These are phyloP conservation scores for Neurospora africana DNA, from an alignment of 495 filamentous ascomycete genomes.

Conservation along the genomic window DNA sequence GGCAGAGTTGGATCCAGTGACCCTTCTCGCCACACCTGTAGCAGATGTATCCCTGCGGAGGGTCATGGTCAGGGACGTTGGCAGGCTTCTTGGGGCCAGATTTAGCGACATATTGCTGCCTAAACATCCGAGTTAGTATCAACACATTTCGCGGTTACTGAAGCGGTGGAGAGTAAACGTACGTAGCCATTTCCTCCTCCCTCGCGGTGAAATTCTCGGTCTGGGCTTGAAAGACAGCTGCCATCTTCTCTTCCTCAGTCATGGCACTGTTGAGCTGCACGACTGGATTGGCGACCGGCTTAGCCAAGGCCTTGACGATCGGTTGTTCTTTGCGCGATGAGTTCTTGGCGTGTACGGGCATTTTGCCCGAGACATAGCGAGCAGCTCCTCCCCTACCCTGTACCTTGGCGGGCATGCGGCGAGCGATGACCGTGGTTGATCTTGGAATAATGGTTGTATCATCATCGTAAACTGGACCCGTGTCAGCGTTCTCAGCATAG, in stretches of 20 bases:
- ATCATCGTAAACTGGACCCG: conserved; percentile 74
- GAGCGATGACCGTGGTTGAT: conserved; percentile 85
- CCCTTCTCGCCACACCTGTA: conserved; percentile 98
- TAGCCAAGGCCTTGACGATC: conserved; percentile 40
- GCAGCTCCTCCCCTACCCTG: conserved; percentile 79
- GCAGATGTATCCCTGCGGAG: conserved; percentile 88
- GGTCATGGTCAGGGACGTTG: conserved; percentile 80
- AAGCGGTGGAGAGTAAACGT: conserved; percentile 30
- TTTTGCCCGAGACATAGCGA: conserved; percentile 93
- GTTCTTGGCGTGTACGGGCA: conserved; percentile 82
- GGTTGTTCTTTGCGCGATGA: conserved; percentile 54
- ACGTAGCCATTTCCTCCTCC: conserved; percentile 89
- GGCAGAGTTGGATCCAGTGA: conserved; percentile 95
- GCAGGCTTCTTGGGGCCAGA: conserved; percentile 48
- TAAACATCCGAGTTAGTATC: conserved; percentile 29
- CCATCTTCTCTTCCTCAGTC: conserved; percentile 85
- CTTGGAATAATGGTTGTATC: conserved; percentile 91
- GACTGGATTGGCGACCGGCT: conserved; percentile 44
- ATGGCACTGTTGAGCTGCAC: conserved; percentile 57
- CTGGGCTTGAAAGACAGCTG: conserved; percentile 75
- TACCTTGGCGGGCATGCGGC: conserved; percentile 70
- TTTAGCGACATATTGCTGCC: conserved; percentile 43
- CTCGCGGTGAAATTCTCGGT: conserved; percentile 80
- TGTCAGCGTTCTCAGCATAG: not conserved
- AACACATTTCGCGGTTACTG: not conserved